Base-by-base conservation (phyloP, 2,329 filamentous ascomycete species). In the Colletotrichum liaoningense region DNA sequence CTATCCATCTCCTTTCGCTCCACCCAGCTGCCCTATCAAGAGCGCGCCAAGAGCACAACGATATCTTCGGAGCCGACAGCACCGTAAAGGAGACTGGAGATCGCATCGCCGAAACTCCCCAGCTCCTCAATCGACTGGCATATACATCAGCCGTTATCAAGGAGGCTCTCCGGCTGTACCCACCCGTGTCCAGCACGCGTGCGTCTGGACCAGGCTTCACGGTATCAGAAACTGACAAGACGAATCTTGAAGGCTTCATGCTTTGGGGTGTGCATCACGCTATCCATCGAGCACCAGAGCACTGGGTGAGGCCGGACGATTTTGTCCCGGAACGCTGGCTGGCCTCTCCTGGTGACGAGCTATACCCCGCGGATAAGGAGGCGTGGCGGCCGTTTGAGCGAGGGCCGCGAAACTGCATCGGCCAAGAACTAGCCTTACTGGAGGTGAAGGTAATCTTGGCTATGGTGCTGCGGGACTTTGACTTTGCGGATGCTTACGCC, bases 111-210 rank as follows among this genome's bases (percentile, higher is more conserved):
- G 75, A 81, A 1, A 80, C 87, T 33, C 84, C 87, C 0, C 78
- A 83, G 33, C 80, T 87, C 4, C 81, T 90, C 64, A 88, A 87
- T 78, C 81, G 84, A 55, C 82, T 91, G 30, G 82, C 84, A 0
- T 90, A 88, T 77, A 88, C 87, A 5, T 80, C 80, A 4, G 88
- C 87, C 38, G 83, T 89, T 12, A 83, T 89, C 74, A 88, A 88
- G 71, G 89, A 91, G 79, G 83, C 84, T 1, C 81, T 91, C 4
- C 83, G 89, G 5, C 76, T 90, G 33, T 88, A 85, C 75, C 86
- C 88, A 0, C 84, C 88, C 3, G 86, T 77, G 80, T 33, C 83
- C 22, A 84, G 84, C 2, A 81, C 85, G 38, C 84, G 87, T 24
- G 63, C 68, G n/a, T 82, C 81, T 12, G 65, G 74, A 19, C 69